phyloP scores from a whole-genome alignment of 2,329 filamentous ascomycete genomes.

The Chalaropsis thielavioides region DNA sequence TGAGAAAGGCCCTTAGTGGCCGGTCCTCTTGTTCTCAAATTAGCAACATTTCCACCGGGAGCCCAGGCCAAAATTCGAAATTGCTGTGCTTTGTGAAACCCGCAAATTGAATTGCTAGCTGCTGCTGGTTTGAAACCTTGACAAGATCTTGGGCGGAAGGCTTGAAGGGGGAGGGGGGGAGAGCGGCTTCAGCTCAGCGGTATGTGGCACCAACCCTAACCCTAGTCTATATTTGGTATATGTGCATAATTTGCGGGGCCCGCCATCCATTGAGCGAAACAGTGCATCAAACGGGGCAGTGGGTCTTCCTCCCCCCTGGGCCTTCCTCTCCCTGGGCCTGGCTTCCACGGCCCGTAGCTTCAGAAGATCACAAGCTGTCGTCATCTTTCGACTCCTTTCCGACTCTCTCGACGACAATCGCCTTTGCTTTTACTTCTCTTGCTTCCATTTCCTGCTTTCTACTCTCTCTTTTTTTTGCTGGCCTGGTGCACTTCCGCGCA shows the following conservation, averaged over 20 bases:
- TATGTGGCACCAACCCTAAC: not conserved
- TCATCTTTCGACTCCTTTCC: not conserved
- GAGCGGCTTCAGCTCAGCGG: no score
- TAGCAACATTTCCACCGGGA: not conserved
- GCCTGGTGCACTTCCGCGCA: not conserved
- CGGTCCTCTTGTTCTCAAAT: not conserved
- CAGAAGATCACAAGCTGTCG: not conserved
- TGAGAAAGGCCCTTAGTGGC: not conserved
- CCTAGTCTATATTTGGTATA: not conserved
- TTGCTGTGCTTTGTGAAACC: no score
- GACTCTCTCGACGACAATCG: not conserved
- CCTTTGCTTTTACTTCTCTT: not conserved
- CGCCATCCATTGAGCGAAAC: not conserved
- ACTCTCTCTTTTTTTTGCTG: not conserved
- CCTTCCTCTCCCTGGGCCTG: not conserved
- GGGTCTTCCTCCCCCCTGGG: not conserved
- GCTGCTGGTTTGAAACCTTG: no score
- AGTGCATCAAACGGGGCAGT: slow-evolving; percentile 2
- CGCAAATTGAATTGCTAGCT: no score
- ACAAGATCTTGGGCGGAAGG: no score
- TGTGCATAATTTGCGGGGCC: slow-evolving; percentile 2
- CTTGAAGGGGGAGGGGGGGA: no score
- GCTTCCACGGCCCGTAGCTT: not conserved
- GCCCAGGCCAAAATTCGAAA: no score
- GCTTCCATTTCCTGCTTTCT: not conserved